Base-by-base conservation (phyloP, 108 stramenopile species). In the Skeletonema marinoi region DNA sequence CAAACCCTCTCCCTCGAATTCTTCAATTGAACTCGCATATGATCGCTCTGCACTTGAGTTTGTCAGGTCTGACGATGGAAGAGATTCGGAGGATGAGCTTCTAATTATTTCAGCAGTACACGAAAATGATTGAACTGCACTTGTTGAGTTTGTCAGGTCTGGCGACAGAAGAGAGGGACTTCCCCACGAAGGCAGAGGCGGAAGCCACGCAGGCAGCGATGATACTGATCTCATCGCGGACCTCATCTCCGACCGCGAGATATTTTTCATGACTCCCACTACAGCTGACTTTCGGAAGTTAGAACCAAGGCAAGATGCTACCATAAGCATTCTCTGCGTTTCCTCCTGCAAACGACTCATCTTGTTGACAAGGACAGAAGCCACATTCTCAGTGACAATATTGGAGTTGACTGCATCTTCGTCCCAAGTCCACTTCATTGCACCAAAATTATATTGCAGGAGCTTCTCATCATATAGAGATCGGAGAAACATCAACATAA, bases 331-430 rank as follows among this genome's bases (percentile, higher is more conserved):
- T 25, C 62, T 25, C 25, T 25, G 25, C 0, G 25, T 25, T 25
- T 25, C 25, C 25, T 25, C 25, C 25, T 25, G 25, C 35, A 36
- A 64, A 16, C 35, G 62, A 13, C 17, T 35, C 16, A 64, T 14
- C 16, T 64, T 64, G 62, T 64, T 64, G 62, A 25, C n/a, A 64
- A 64, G 62, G 32, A 64, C 21, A 19, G 35, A 14, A 0, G 32
- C 25, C 25, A 25, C 25, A 25, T 25, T 25, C 25, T 25, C 25
- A 0, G 25, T 25, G 25, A 0, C 25, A 25, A 25, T 25, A 0
- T 25, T 25, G 0, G 25, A 25, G 25, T 25, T 25, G 25, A 25
- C 25, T 25, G 25, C 25, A 25, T 25, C 25, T 25, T 25, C 25
- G 25, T 25, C 25, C 25, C 25, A 25, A 25, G 25, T 25, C 25